phyloP scores from a whole-genome alignment of 139 green algal genomes.

The Chlamydomonas sp. region DNA sequence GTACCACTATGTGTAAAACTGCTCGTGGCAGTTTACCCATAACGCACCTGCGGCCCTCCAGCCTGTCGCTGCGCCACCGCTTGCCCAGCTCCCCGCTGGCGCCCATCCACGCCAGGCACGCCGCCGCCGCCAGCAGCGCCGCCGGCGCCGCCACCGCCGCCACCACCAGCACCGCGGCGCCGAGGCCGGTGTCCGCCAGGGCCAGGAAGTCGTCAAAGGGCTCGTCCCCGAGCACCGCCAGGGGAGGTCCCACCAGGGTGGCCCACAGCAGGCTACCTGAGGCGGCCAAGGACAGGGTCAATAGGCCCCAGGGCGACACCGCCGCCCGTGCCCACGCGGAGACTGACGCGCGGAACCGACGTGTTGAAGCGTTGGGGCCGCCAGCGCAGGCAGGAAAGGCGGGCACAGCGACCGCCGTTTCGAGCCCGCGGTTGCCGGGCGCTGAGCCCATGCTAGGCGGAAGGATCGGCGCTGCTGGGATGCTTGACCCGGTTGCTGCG shows the following conservation, averaged over 20 bases:
- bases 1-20: no score
- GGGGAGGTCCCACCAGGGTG: not conserved
- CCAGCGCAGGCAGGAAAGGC: no score
- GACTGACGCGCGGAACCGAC: no score
- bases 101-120: not conserved
- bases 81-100: conserved; percentile 21
- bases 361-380: no score
- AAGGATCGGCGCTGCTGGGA: not conserved
- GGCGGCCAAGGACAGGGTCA: not conserved
- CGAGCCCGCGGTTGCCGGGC: not conserved
- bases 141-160: not conserved
- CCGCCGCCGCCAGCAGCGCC: not conserved
- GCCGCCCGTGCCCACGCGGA: not conserved
- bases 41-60: conserved; percentile 6
- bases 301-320: not conserved
- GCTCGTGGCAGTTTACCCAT: not conserved
- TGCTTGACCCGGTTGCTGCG: no score
- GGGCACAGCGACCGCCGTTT: not conserved
- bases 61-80: not conserved
- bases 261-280: not conserved
- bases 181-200: not conserved
- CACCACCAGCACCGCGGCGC: not conserved
- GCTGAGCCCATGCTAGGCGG: not conserved
- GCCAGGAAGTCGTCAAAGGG: not conserved
- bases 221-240: not conserved